phyloP scores from a whole-genome alignment of 306 rosid species.

The Neltuma alba region DNA sequence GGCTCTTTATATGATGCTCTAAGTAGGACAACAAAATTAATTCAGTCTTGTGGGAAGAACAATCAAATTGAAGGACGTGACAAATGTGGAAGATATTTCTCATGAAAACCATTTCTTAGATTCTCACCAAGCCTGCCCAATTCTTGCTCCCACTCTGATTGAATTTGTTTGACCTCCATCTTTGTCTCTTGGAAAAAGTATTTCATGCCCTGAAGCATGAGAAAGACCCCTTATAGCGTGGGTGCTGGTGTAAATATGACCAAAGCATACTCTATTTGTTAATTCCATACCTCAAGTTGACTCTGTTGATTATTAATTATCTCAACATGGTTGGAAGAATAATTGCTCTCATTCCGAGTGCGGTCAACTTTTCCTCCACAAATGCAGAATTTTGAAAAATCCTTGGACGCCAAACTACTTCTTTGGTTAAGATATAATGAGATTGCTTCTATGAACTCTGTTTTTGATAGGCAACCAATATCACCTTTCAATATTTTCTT shows the following conservation, averaged over 20 bases:
- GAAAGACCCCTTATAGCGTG: constrained; percentile 12
- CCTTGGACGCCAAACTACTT: constrained; percentile 62
- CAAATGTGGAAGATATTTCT: constrained; percentile 10
- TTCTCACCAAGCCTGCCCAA: constrained; percentile 73
- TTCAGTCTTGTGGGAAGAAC: constrained; percentile 15
- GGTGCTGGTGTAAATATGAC: constrained; percentile 17
- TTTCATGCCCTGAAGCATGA: constrained; percentile 56
- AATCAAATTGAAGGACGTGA: neutral
- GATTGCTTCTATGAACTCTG: constrained; percentile 71
- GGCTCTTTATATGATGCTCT: constrained; percentile 74
- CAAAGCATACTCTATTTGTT: neutral
- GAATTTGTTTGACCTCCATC: constrained; percentile 60
- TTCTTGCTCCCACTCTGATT: constrained; percentile 70
- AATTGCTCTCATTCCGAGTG: constrained; percentile 31
- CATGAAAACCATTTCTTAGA: constrained; percentile 32
- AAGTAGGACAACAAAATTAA: constrained; percentile 37
- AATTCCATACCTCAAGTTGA: constrained; percentile 68
- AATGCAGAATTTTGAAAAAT: constrained; percentile 68
- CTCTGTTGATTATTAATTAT: constrained; percentile 61
- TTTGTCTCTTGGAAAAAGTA: constrained; percentile 63
- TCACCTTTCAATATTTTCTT: constrained; percentile 78
- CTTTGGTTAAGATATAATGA: constrained; percentile 68
- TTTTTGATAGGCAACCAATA: constrained; percentile 53
- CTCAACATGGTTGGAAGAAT: constrained; percentile 48
- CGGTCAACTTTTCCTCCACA: constrained; percentile 70